Conservation (phyloP, 805 yeast species). For the Schwanniomyces occidentalis region DNA sequence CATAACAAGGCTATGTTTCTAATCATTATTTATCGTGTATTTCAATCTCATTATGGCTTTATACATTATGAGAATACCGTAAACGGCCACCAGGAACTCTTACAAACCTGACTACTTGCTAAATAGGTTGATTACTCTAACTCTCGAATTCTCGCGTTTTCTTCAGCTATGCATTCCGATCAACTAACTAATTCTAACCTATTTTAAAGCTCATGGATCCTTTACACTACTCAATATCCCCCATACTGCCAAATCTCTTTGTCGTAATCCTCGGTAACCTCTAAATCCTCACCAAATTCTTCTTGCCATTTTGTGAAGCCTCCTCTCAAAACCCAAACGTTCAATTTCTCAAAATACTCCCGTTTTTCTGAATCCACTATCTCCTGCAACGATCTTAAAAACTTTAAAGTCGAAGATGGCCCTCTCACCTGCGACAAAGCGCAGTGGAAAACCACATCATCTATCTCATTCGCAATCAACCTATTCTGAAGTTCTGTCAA, state of each 20-base stretch:
- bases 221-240: not conserved
- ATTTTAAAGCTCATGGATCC: too few species aligned
- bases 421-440: slow-evolving; percentile 91
- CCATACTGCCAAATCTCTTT: slow-evolving; percentile 37
- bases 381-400: slow-evolving; percentile 47
- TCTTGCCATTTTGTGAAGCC: slow-evolving; percentile 88
- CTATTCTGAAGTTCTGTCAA: slow-evolving; percentile 39
- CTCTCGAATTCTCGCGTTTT: too few species aligned
- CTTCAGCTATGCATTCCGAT: too few species aligned
- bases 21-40: too few species aligned
- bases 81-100: too few species aligned
- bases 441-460: slow-evolving; percentile 83
- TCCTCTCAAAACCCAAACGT: slow-evolving; percentile 73
- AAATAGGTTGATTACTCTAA: too few species aligned
- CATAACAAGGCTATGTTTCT: too few species aligned
- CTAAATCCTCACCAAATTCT: slow-evolving; percentile 63
- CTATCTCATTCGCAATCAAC: slow-evolving; percentile 29
- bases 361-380: slow-evolving; percentile 21
- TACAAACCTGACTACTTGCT: too few species aligned
- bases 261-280: slow-evolving; percentile 55
- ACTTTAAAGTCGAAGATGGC: slow-evolving; percentile 75
- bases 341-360: slow-evolving; percentile 33
- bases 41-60: too few species aligned
- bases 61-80: too few species aligned
- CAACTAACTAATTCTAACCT: not conserved